A percentile compares a stretch with the other conserved stretches of the same genome.
Conservation (phyloP, 169 alveolate genomes). For the Eimeria praecox region DNA sequence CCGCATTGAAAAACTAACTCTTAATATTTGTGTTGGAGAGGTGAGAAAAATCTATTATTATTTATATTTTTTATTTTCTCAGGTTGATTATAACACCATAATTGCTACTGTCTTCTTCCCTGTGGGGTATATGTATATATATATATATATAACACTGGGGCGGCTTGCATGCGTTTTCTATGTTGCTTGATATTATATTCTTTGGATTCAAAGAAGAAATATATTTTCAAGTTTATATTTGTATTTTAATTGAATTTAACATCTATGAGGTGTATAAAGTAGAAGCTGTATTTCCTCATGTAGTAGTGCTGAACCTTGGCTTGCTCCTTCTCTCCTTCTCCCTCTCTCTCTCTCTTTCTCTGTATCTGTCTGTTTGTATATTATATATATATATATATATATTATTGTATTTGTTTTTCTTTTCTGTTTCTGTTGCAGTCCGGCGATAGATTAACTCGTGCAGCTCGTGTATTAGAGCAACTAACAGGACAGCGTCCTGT, state of each 20-base stretch:
- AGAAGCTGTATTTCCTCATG: no score
- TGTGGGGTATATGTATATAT: no score
- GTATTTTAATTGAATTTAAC: no score
- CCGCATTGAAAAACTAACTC: conserved; percentile 98
- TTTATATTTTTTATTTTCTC: not conserved
- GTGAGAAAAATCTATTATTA: conserved; percentile 81
- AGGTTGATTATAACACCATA: not conserved
- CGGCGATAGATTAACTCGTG: conserved; percentile 99
- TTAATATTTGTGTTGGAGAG: conserved; percentile 99
- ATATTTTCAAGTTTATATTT: not conserved
- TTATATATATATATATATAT: no score
- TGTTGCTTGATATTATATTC: not conserved
- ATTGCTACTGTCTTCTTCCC: not conserved
- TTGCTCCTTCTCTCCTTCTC: no score
- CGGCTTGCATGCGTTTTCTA: not conserved
- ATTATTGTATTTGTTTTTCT: no score
- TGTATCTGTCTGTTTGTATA: no score
- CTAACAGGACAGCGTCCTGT: conserved; percentile 99
- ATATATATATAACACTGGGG: not conserved
- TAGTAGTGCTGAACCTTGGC: not conserved
- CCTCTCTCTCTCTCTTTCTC: not conserved
- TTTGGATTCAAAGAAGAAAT: not conserved
- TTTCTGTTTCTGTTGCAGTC: conserved; percentile 84
- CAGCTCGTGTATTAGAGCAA: conserved; percentile 99
- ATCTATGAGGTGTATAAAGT: not conserved